Conservation (phyloP, 2,329 filamentous ascomycete genomes). For the Trichoderma simmonsii region DNA sequence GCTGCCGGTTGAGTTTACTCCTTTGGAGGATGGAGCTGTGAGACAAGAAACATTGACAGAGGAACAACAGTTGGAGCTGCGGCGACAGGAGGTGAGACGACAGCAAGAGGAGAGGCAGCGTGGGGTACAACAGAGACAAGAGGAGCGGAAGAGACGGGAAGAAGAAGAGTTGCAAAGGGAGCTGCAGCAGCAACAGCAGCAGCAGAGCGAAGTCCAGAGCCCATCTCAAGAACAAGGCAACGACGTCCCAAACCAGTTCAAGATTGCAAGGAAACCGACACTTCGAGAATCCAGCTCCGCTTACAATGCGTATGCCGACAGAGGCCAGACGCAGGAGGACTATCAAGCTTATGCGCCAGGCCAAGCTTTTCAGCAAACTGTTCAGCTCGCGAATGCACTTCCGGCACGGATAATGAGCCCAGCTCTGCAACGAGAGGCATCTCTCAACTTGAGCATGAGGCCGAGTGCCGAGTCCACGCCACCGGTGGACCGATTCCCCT, state of each 20-base stretch:
- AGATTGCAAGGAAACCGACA: conserved; percentile 22
- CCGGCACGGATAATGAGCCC: conserved; percentile 22
- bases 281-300: conserved; percentile 1
- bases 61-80: conserved; percentile 18
- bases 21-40: conserved; percentile 27
- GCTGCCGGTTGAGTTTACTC: conserved; percentile 35
- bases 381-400: conserved; percentile 17
- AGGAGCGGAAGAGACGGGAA: conserved; percentile 1
- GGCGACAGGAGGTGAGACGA: not conserved
- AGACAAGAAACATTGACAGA: conserved; percentile 21
- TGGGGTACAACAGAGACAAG: not conserved
- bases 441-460: conserved; percentile 6
- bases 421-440: conserved; percentile 4
- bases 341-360: conserved; percentile 22
- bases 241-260: not conserved
- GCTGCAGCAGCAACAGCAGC: not conserved
- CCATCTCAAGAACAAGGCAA: not conserved
- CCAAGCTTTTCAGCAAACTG: not conserved
- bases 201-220: not conserved
- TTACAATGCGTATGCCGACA: not conserved
- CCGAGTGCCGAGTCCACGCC: not conserved
- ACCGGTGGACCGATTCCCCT: not conserved
- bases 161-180: not conserved
- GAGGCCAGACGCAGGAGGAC: not conserved
- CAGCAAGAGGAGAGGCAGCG: conserved; percentile 5